Conservation (phyloP, 805 yeast species). For the Candida maris region DNA sequence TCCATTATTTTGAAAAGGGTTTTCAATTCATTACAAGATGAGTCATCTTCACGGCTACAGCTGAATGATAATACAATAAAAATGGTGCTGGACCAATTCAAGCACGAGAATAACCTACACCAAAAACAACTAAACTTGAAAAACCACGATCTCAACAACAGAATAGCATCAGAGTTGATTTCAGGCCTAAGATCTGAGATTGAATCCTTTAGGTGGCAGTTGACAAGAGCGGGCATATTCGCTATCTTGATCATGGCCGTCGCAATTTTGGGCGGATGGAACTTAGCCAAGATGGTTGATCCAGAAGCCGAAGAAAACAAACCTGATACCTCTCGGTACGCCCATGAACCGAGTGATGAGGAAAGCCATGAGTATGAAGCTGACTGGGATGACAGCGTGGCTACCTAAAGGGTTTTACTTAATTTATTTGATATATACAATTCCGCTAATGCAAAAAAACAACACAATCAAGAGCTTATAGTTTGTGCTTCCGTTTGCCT, state of each 20-base stretch:
- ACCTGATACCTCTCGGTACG: conserved; percentile 32
- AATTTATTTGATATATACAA: neutral
- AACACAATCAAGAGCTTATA: too few relatives aligned
- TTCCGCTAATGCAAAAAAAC: too few relatives aligned
- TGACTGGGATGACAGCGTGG: conserved; percentile 42
- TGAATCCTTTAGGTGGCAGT: conserved; percentile 89
- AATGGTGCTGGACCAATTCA: conserved; percentile 82
- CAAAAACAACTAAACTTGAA: conserved; percentile 64
- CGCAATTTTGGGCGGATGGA: conserved; percentile 53
- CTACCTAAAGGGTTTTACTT: neutral
- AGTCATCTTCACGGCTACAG: conserved; percentile 55
- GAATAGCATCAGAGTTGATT: conserved; percentile 75
- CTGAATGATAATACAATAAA: conserved; percentile 66
- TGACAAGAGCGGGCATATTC: conserved; percentile 81
- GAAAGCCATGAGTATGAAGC: conserved; percentile 53
- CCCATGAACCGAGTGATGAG: conserved; percentile 49
- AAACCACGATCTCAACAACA: conserved; percentile 79
- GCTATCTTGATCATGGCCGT: conserved; percentile 68
- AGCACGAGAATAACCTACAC: conserved; percentile 74
- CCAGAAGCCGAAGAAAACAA: conserved; percentile 5
- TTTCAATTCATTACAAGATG: conserved; percentile 71
- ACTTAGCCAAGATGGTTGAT: conserved; percentile 35
- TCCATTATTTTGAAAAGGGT: conserved; percentile 70
- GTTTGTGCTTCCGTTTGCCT: conserved; percentile 59
- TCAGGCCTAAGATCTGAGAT: conserved; percentile 82